Conservation (phyloP, 371 early-diverging fungal genomes). For the Racocetra persica region DNA sequence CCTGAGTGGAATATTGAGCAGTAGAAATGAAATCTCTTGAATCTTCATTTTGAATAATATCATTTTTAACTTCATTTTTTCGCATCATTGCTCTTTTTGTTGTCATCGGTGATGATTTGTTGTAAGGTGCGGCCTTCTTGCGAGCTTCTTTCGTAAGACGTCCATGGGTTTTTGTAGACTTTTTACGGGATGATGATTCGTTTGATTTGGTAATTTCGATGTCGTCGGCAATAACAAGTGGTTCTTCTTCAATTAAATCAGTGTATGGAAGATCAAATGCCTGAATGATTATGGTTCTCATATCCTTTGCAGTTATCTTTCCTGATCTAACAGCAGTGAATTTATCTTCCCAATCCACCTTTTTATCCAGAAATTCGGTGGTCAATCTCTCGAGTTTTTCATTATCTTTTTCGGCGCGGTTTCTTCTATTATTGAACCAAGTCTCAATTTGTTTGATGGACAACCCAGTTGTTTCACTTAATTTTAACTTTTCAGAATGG, state of each 20-base stretch:
- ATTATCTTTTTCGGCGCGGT: neutral
- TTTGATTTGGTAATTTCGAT: neutral
- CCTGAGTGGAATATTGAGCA: too few relatives aligned
- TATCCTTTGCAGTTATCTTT: slow-evolving; percentile 6
- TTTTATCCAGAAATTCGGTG: neutral
- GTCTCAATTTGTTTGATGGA: slow-evolving; percentile 34
- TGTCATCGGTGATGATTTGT: neutral
- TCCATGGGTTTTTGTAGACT: neutral
- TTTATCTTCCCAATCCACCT: slow-evolving; percentile 32
- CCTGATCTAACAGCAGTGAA: slow-evolving; percentile 5
- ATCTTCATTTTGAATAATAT: neutral
- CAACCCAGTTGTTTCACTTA: slow-evolving; percentile 8
- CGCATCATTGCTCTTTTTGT: neutral
- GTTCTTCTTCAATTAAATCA: neutral
- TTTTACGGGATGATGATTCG: neutral
- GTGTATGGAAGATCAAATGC: too few relatives aligned
- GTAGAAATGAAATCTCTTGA: neutral
- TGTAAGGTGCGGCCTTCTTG: neutral
- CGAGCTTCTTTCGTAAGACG: neutral
- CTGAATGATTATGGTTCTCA: neutral
- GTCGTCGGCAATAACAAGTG: neutral
- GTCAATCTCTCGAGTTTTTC: neutral
- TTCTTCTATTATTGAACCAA: slow-evolving; percentile 42
- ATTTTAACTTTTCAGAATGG: neutral
- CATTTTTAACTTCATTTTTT: neutral